Percentiles rank a stretch among this genome's conserved stretches.
Conservation (phyloP, 1,139 yeast species). For the Torulaspora pretoriensis region DNA sequence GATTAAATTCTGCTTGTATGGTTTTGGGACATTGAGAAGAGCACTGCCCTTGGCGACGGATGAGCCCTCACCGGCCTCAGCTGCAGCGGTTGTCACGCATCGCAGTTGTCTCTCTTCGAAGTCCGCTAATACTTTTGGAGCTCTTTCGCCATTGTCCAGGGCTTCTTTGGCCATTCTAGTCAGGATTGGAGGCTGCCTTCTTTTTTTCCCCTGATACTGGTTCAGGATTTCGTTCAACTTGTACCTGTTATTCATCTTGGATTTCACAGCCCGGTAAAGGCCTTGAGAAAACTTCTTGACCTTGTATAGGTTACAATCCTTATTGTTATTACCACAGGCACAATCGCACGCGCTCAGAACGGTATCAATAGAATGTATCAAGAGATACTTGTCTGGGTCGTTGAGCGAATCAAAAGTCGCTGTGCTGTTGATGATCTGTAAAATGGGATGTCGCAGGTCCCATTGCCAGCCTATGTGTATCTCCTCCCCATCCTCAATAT, state of each 20-base stretch:
- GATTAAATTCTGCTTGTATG: slow-evolving; percentile 16
- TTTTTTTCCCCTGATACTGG: slow-evolving; percentile 30
- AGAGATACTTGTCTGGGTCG: slow-evolving; percentile 48
- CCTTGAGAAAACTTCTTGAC: slow-evolving; percentile 46
- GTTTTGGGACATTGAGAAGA: slow-evolving; percentile 9
- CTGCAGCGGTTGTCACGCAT: slow-evolving; percentile 2
- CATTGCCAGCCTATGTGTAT: slow-evolving; percentile 83
- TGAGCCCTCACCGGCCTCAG: not conserved
- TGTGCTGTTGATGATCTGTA: slow-evolving; percentile 44
- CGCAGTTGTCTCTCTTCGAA: slow-evolving; percentile 11
- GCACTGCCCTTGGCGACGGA: slow-evolving; percentile 3
- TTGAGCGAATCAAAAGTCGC: slow-evolving; percentile 40
- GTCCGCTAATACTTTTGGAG: slow-evolving; percentile 17
- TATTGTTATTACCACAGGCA: slow-evolving; percentile 48
- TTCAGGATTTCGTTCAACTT: slow-evolving; percentile 33
- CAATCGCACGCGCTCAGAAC: slow-evolving; percentile 68
- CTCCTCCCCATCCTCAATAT: slow-evolving; percentile 60
- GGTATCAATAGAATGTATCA: slow-evolving; percentile 59
- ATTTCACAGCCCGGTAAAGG: slow-evolving; percentile 31
- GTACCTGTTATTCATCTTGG: slow-evolving; percentile 34
- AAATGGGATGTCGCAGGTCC: slow-evolving; percentile 76
- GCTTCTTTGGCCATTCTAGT: slow-evolving; percentile 30
- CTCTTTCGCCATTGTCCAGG: slow-evolving; percentile 17
- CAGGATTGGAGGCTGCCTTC: slow-evolving; percentile 36
- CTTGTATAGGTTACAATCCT: slow-evolving; percentile 55